Percentiles rank a stretch among this genome's conserved stretches.
Evolutionary conservation across 169 alveolate genomes (phyloP).

Genomic region (Plasmodium coatneyi): DNA sequence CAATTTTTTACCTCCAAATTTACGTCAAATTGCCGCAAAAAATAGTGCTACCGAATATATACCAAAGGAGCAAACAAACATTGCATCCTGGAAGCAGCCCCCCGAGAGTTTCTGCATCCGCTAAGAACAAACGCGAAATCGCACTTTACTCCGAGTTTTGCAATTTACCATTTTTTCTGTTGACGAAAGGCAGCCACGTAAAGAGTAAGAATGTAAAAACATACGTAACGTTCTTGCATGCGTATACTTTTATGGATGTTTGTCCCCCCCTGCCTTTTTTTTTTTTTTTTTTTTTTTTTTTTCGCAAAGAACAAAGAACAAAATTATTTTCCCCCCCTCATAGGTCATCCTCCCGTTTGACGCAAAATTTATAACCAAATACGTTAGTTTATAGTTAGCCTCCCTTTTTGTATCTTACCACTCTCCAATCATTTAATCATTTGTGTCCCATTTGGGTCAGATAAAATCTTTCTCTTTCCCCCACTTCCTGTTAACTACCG

Average conservation of each 20-base stretch:
- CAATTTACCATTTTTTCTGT: background rate
- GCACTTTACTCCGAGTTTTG: background rate
- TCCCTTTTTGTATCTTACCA: background rate
- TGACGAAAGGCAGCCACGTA: background rate
- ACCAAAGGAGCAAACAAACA: background rate
- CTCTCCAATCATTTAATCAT: background rate
- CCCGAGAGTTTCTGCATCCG: background rate
- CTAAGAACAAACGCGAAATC: background rate
- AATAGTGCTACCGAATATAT: background rate
- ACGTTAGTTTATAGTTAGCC: background rate
- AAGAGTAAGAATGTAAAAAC: background rate
- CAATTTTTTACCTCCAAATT: background rate
- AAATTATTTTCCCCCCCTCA: background rate
- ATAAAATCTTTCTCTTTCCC: background rate
- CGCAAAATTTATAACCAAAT: background rate
- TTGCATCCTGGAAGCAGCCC: background rate
- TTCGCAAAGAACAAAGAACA: background rate
- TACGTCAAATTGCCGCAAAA: background rate
- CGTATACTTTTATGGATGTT: conserved; percentile 6
- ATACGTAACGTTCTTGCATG: background rate
- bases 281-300: background rate
- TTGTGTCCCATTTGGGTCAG: background rate
- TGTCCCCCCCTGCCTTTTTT: too few species aligned
- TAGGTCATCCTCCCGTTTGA: background rate
- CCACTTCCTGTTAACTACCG: background rate